Evolutionary conservation across 108 stramenopile species (phyloP).

Genomic region (Skeletonema menzelii): DNA sequence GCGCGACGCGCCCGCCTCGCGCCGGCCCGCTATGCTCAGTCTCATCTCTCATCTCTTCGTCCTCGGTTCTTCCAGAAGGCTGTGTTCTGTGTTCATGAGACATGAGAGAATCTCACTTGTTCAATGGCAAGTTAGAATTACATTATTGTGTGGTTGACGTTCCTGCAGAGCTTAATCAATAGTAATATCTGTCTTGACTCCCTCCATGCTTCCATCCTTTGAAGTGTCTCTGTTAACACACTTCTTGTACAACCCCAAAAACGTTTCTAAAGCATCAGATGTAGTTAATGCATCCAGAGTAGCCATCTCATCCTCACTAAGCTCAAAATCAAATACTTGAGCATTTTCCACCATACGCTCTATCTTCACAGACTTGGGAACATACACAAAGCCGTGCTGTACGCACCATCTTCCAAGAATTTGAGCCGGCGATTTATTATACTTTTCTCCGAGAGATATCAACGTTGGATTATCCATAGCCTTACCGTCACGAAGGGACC

Average conservation of each 20-base stretch:
- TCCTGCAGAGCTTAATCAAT: constrained; percentile 46
- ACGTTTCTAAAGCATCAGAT: constrained; percentile 62
- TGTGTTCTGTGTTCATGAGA: no score
- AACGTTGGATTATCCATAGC: constrained; percentile 78
- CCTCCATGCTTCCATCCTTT: constrained; percentile 90
- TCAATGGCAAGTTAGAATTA: no score
- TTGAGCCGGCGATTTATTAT: constrained; percentile 74
- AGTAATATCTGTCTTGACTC: constrained; percentile 89
- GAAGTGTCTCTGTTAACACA: constrained; percentile 91
- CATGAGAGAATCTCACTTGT: no score
- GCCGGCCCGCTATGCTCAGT: no score
- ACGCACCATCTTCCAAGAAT: constrained; percentile 94
- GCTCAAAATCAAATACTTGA: constrained; percentile 86
- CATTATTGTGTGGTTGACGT: background rate
- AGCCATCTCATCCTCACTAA: constrained; percentile 66
- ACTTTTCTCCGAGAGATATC: constrained; percentile 51
- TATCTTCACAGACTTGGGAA: constrained; percentile 85
- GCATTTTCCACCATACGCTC: constrained; percentile 91
- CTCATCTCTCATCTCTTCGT: no score
- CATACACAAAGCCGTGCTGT: constrained; percentile 87
- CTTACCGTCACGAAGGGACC: constrained; percentile 85
- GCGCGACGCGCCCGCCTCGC: no score
- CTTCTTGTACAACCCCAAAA: constrained; percentile 74
- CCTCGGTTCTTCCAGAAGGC: no score
- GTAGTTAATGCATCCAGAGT: constrained; percentile 79